Evolutionary conservation across 2,329 filamentous ascomycete species (phyloP).

Genomic region (Cercospora zeae-maydis): DNA sequence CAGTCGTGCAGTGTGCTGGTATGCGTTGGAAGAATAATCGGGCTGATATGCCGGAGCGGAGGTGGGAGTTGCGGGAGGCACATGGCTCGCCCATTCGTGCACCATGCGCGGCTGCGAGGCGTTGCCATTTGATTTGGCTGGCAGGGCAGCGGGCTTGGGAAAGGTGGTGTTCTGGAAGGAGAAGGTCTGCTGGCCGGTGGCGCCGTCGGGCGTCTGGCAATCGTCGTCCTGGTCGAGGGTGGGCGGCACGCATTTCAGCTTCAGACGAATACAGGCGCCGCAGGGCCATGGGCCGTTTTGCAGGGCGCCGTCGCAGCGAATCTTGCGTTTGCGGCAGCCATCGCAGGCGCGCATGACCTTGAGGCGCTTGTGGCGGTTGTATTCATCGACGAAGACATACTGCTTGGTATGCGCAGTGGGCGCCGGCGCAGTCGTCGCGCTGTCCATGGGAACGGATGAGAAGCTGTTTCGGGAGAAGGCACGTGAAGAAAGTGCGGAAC

Average conservation of each 20-base stretch:
- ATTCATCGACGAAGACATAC: slow-evolving; percentile 98
- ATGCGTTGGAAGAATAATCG: slow-evolving; percentile 17
- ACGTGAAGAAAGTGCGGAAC: slow-evolving; percentile 13
- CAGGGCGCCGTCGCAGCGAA: slow-evolving; percentile 95
- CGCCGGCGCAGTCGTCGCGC: slow-evolving; percentile 35
- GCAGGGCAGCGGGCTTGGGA: slow-evolving; percentile 14
- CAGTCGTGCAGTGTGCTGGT: slow-evolving; percentile 15
- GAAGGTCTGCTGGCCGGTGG: slow-evolving; percentile 29
- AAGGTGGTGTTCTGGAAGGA: slow-evolving; percentile 30
- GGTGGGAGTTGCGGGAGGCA: slow-evolving; percentile 12
- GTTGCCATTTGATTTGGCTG: slow-evolving; percentile 12
- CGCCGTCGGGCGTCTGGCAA: slow-evolving; percentile 23
- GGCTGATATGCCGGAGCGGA: slow-evolving; percentile 20
- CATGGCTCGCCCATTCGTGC: slow-evolving; percentile 20
- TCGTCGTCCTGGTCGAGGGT: slow-evolving; percentile 72
- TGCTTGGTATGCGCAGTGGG: slow-evolving; percentile 77
- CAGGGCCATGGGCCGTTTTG: slow-evolving; percentile 93
- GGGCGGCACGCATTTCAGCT: slow-evolving; percentile 88
- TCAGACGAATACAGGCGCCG: slow-evolving; percentile 85
- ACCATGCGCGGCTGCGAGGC: slow-evolving; percentile 17
- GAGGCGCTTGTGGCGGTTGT: slow-evolving; percentile 93
- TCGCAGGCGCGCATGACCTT: slow-evolving; percentile 99
- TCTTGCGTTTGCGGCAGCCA: slow-evolving; percentile 90
- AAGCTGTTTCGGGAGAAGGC: slow-evolving; percentile 13
- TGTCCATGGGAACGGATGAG: slow-evolving; percentile 17